Conservation (phyloP, 75 land plant genomes). For the Pseudotsuga menziesii region DNA sequence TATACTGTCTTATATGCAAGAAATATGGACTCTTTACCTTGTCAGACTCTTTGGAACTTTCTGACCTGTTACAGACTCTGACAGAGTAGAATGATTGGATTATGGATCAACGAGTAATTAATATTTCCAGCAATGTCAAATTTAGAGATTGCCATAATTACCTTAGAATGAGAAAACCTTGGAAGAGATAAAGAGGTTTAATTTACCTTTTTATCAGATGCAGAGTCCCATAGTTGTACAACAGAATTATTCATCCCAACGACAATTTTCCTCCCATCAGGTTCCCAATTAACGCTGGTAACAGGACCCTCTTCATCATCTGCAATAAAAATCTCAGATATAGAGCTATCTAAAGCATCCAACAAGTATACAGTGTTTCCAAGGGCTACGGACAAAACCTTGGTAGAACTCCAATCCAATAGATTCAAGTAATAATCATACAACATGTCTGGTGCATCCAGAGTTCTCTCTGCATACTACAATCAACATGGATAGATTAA, state of each 20-base stretch:
- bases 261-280: constrained; percentile 47
- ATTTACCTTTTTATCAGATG: constrained; percentile 21
- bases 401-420: constrained; percentile 59
- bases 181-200: not conserved
- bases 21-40: too few species aligned
- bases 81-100: too few species aligned
- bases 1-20: too few species aligned
- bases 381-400: constrained; percentile 50
- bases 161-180: not conserved
- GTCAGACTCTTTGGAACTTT: too few species aligned
- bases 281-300: constrained; percentile 52
- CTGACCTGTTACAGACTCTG: too few species aligned
- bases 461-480: constrained; percentile 50
- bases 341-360: constrained; percentile 41
- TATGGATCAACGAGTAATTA: too few species aligned
- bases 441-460: constrained; percentile 57
- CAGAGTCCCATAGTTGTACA: constrained; percentile 56
- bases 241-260: constrained; percentile 40
- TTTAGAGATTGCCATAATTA: not conserved
- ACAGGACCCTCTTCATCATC: constrained; percentile 50
- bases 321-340: constrained; percentile 37
- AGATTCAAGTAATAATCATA: constrained; percentile 65
- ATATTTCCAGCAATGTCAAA: too few species aligned
- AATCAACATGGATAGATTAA: not conserved
- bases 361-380: constrained; percentile 55